Conservation (phyloP, 441 rosid species). For the Corymbia citriodora region DNA sequence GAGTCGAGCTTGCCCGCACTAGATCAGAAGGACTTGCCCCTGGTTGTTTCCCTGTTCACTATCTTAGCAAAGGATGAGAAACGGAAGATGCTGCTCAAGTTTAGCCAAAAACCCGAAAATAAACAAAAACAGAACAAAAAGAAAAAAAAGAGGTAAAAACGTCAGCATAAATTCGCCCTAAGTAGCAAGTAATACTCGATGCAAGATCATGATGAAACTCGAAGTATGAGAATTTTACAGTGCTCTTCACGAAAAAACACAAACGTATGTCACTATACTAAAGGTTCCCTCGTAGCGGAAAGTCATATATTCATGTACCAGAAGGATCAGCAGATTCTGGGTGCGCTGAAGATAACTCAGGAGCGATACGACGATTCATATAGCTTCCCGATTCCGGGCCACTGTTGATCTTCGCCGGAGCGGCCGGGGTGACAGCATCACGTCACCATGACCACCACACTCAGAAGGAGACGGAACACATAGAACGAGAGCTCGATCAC, state of each 20-base stretch:
- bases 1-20: not conserved
- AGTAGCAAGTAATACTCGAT: not conserved
- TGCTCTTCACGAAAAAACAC: not conserved
- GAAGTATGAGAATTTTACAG: not conserved
- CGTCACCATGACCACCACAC: not conserved
- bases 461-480: not conserved
- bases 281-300: not conserved
- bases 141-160: not conserved
- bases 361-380: not conserved
- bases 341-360: not conserved
- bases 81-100: not conserved
- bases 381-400: not conserved
- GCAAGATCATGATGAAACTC: not conserved
- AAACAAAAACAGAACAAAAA: not conserved
- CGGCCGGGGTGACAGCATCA: not conserved
- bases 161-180: not conserved
- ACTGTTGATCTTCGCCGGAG: not conserved
- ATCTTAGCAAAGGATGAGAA: not conserved
- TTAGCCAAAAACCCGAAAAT: not conserved
- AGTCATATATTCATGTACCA: not conserved
- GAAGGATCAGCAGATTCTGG: not conserved
- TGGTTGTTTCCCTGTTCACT: not conserved
- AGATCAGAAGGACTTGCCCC: not conserved
- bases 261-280: not conserved
- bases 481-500: not conserved